These are phyloP conservation scores for Calocybe cyanea DNA, from an alignment of 768 basidiomycete genomes.

Conservation along the genomic window DNA sequence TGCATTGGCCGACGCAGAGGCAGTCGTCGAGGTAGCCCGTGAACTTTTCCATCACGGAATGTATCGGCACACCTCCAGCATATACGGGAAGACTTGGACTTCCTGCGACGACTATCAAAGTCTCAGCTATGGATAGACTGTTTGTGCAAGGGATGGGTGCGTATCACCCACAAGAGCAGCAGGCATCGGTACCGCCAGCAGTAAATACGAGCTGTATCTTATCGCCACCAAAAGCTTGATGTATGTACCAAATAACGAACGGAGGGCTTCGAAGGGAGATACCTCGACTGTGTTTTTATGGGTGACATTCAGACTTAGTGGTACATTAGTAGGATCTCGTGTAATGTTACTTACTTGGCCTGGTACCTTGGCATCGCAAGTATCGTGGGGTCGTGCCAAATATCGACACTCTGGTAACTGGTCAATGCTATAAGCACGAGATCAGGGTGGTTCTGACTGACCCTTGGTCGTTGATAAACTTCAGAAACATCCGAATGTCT, in stretches of 20 bases:
- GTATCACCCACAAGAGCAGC: constrained; percentile 50
- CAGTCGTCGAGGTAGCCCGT: constrained; percentile 55
- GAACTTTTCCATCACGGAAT: constrained; percentile 62
- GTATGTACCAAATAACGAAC: constrained; percentile 49
- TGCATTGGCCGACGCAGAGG: constrained; percentile 69
- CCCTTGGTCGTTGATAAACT: constrained; percentile 57
- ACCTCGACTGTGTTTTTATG: constrained; percentile 44
- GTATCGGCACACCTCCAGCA: constrained; percentile 68
- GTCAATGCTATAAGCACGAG: not conserved
- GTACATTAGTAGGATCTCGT: too few species aligned
- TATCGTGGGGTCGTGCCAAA: constrained; percentile 61
- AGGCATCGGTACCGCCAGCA: constrained; percentile 79
- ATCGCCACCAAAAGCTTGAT: constrained; percentile 52
- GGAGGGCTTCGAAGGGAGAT: constrained; percentile 51
- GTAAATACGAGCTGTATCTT: constrained; percentile 45
- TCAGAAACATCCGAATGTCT: constrained; percentile 46
- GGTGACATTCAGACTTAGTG: not conserved
- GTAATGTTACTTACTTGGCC: constrained; percentile 51
- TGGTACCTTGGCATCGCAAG: constrained; percentile 47
- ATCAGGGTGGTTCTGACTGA: constrained; percentile 20
- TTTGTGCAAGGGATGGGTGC: too few species aligned
- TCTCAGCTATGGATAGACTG: too few species aligned
- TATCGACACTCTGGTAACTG: constrained; percentile 27
- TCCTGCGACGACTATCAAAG: constrained; percentile 48
- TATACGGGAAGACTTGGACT: constrained; percentile 50